These are phyloP conservation scores for Borovskyia barvae DNA, from an alignment of 208 protist species.

Conservation along the genomic window DNA sequence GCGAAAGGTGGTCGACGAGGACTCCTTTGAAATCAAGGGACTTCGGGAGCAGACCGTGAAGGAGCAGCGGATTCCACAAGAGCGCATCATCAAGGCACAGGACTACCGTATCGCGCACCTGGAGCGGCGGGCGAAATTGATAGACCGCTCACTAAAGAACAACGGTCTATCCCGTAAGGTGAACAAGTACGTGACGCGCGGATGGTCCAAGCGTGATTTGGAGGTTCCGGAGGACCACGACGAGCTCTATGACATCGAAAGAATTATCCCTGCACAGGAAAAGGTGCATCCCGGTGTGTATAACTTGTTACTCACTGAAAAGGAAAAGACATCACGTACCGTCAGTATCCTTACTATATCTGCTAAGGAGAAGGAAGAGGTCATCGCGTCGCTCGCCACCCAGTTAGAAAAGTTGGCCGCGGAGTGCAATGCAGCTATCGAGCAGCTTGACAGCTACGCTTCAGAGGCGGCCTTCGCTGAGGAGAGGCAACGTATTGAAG, in stretches of 20 bases:
- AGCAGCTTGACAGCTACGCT: conserved; percentile 71
- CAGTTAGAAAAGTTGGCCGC: conserved; percentile 50
- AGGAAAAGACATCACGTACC: conserved; percentile 59
- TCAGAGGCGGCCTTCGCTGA: conserved; percentile 62
- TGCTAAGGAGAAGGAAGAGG: conserved; percentile 75
- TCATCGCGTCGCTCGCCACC: conserved; percentile 54
- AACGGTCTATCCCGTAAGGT: conserved; percentile 63
- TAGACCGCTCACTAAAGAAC: conserved; percentile 57
- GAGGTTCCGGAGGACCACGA: conserved; percentile 45
- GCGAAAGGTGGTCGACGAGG: conserved; percentile 55
- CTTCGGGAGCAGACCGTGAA: conserved; percentile 54
- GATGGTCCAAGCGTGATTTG: conserved; percentile 46
- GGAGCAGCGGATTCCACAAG: conserved; percentile 62
- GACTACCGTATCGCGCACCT: conserved; percentile 82
- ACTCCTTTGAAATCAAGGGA: conserved; percentile 45
- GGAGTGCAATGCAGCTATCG: conserved; percentile 65
- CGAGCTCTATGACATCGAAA: conserved; percentile 77
- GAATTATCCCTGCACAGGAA: conserved; percentile 81
- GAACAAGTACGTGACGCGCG: conserved; percentile 48
- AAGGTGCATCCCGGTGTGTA: conserved; percentile 83
- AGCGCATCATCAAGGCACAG: conserved; percentile 87
- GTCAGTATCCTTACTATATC: conserved; percentile 72
- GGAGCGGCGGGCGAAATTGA: conserved; percentile 58
- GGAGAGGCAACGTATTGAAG: conserved; percentile 65
- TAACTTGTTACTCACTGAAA: conserved; percentile 78